phyloP scores from a whole-genome alignment of 345 rosid species.

The Arabidopsis thaliana region TAIR10.1 NC_003070.9:6175001-6175500 shows the following conservation, averaged over 20 bases:
- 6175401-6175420: background rate
- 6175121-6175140: background rate
- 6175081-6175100: too few species aligned
- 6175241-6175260: background rate
- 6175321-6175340: background rate
- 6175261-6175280: background rate
- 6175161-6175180: background rate
- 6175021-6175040: conserved; percentile 56
- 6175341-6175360: background rate
- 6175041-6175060: conserved; percentile 33
- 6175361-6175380: background rate
- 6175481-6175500: too few species aligned
- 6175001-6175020: background rate
- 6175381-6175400: background rate
- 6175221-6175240: background rate
- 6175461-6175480: too few species aligned
- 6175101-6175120: background rate
- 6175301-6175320: background rate
- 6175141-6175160: background rate
- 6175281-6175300: background rate
- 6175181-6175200: background rate
- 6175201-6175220: background rate
- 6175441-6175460: background rate
- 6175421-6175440: background rate
- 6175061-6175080: background rate